Percentiles rank a stretch among this genome's conserved stretches.
phyloP scores from a whole-genome alignment of 371 early-diverging fungal species.

The Mortierella sp. region DNA sequence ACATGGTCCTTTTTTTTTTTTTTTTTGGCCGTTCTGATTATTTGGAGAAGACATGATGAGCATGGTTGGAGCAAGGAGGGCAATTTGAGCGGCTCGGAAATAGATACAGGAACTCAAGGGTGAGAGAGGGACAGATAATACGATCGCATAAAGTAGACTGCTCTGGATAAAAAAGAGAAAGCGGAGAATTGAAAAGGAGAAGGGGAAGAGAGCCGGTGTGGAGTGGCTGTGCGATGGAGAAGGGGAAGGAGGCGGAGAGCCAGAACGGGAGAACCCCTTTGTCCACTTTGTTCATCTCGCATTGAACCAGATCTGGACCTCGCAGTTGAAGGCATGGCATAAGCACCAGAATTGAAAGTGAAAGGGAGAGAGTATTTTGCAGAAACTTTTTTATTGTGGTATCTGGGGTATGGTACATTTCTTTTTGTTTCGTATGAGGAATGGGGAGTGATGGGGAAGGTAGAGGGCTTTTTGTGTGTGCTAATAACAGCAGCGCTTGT shows the following conservation, averaged over 20 bases:
- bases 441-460: background rate
- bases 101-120: too few species aligned
- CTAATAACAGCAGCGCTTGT: constrained; percentile 1
- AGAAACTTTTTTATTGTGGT: background rate
- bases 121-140: background rate
- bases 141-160: too few species aligned
- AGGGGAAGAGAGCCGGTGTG: background rate
- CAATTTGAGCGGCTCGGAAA: background rate
- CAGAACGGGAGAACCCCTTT: background rate
- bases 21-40: background rate
- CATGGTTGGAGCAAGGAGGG: background rate
- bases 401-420: background rate
- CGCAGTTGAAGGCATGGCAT: background rate
- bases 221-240: background rate
- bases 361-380: background rate
- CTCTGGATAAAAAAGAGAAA: background rate
- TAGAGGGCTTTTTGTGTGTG: background rate
- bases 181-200: too few species aligned
- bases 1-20: background rate
- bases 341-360: background rate
- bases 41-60: background rate
- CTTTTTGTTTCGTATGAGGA: background rate
- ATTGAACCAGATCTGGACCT: background rate
- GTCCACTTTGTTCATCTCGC: background rate
- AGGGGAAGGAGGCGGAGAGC: background rate